Base-by-base conservation (phyloP, 2,329 filamentous ascomycete genomes). In the Orbilia oligospora region DNA sequence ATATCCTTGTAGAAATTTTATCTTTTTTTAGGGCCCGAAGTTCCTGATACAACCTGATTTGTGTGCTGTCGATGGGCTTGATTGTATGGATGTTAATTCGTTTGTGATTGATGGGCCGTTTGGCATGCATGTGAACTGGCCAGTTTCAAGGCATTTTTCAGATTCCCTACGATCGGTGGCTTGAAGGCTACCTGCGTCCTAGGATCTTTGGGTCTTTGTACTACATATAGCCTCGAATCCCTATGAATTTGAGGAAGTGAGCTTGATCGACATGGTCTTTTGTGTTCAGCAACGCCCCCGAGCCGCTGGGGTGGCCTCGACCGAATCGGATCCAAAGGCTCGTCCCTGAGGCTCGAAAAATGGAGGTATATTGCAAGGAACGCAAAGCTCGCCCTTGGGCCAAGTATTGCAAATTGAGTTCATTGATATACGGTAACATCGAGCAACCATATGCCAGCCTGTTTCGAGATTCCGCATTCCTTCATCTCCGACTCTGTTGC, bases 401-500 rank as follows among this genome's bases (percentile, higher is more conserved):
- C n/a, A 46, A n/a, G n/a, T n/a, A n/a, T n/a, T n/a, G n/a, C n/a
- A n/a, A n/a, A 46, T 46, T 46, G 14, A 12, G 41, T n/a, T 18
- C n/a, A 20, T 4, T 18, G 2, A 18, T 46, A 46, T 46, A 46
- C 5, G 10, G 38, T 24, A 51, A 10, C 48, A 22, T 24, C 5
- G 20, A 51, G 20, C 22, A 51, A 16, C 48, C 20, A 20, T 51
- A 24, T 24, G 18, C 44, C 46, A 10, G 24, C 51, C 27, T 14
- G 51, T 2, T 38, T 38, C 5, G 53, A 36, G 51, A 58, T 58
- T 58, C 27, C 53, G 24, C 53, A 58, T 38, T 58, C 53, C 30
- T 36, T 58, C 53, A 38, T 58, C 53, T 38, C 53, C n/a, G 18
- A n/a, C 18, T 18, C 14, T 22, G 49, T 51, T 27, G 48, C 48